Base-by-base conservation (phyloP, 768 basidiomycete species). In the Boletus huronensis region DNA sequence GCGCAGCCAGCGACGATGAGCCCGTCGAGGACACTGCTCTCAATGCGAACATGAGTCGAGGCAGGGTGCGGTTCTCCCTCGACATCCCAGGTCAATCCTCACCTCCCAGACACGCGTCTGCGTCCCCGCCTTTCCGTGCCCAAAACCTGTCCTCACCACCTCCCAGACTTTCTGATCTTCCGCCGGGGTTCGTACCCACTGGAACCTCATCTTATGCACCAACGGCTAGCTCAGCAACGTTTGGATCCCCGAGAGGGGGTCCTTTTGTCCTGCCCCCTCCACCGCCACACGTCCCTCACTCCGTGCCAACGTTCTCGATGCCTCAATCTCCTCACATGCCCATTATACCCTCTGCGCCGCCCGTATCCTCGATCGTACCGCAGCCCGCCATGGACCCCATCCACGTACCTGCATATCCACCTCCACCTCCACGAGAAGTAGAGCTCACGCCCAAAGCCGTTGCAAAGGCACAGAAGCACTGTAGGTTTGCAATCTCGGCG, bases 401-500 rank as follows among this genome's bases (percentile, higher is more conserved):
- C 21, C 58, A 54, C 5, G 39, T 47, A 8, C 63, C 60, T 36
- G 28, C 64, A 50, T 67, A 61, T 34, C 64, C 64, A 17, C 55
- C 59, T 9, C 63, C 64, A 41, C 58, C 64, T 13, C 50, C 58
- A 48, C 52, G 59, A 21, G 48, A 66, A 17, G 50, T 54, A 21
- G 84, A 85, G 31, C 70, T 93, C 43, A 82, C 88, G 1, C 83
- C 88, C 5, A 75, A 74, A 49, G 66, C 84, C 50, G 79, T 97
- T 25, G 77, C 85, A 19, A 83, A 87, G 58, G 83, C 82, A 14
- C 95, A 99, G 77, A 97, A 90, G 67, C 93, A 95, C 63, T 93
- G 93, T 61, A 81, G 82, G 50, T 97, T 88, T 73, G 96, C 96
- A 7, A 91, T 98, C 53, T 93, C 90, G 29, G 84, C 97, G n/a